phyloP scores from a whole-genome alignment of 257 asterid genomes.

The Fraxinus pennsylvanica region DNA sequence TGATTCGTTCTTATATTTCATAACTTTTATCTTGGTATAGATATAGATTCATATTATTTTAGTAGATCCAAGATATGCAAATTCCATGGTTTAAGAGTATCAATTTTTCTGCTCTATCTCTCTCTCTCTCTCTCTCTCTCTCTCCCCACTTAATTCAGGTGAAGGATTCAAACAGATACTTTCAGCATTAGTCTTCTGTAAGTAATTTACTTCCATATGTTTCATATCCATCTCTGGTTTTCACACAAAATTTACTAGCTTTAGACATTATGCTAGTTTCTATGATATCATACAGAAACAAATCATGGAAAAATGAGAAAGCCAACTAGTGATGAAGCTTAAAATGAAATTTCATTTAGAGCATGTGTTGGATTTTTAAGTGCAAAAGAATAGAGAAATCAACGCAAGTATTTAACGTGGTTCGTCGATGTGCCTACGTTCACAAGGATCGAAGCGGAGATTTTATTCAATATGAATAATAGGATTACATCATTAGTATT shows the following conservation, averaged over 20 bases:
- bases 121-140: too few species aligned
- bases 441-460: too few species aligned
- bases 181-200: background rate
- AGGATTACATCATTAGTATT: too few species aligned
- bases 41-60: background rate
- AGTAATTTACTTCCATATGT: background rate
- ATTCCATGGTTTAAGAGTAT: background rate
- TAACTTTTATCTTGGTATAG: background rate
- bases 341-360: background rate
- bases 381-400: too few species aligned
- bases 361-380: too few species aligned
- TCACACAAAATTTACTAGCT: background rate
- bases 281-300: background rate
- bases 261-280: background rate
- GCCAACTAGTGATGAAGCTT: background rate
- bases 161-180: background rate
- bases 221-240: background rate
- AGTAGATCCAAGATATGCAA: background rate
- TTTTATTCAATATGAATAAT: too few species aligned
- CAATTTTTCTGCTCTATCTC: too few species aligned
- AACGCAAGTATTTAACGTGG: too few species aligned
- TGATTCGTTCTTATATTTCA: background rate
- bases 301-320: background rate
- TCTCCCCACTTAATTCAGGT: too few species aligned
- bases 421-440: too few species aligned